A percentile compares a stretch with the other conserved stretches of the same genome.
These are phyloP conservation scores for Plenodomus tracheiphilus DNA, from an alignment of 2,329 filamentous ascomycete species.

Conservation along the genomic window DNA sequence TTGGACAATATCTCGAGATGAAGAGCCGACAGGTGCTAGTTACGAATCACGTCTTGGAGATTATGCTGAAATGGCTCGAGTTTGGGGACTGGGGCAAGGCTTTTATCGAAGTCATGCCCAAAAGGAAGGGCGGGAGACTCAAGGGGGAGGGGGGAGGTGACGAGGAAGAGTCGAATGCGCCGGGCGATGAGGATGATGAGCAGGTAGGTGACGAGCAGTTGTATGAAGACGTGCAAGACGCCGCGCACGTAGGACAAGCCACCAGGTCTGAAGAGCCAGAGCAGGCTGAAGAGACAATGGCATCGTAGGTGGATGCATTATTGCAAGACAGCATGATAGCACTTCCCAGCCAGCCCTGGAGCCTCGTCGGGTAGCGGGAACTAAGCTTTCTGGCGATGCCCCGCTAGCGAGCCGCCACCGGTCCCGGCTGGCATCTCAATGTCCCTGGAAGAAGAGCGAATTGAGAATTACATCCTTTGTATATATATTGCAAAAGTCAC, in stretches of 20 bases:
- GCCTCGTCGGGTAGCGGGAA: conserved; percentile 24
- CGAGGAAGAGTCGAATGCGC: not conserved
- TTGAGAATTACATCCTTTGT: conserved; percentile 8
- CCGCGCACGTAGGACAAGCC: not conserved
- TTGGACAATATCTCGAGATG: conserved; percentile 95
- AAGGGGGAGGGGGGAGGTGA: conserved; percentile 47
- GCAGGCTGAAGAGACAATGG: not conserved
- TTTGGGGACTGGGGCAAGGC: conserved; percentile 88
- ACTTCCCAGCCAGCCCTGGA: not conserved
- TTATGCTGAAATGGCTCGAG: conserved; percentile 93
- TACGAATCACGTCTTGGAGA: conserved; percentile 95
- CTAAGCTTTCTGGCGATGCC: conserved; percentile 32
- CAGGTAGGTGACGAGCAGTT: conserved; percentile 11
- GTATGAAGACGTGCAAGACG: conserved; percentile 1
- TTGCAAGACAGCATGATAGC: too few relatives aligned
- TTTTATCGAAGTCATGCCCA: conserved; percentile 85
- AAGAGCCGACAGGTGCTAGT: conserved; percentile 81
- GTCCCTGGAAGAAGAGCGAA: conserved; percentile 15
- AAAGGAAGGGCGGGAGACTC: conserved; percentile 79
- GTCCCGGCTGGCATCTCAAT: conserved; percentile 5
- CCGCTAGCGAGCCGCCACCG: conserved; percentile 24
- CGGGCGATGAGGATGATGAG: conserved; percentile 15
- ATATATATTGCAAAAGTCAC: not conserved
- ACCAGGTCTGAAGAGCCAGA: not conserved
- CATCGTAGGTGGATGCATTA: not conserved